Conservation (phyloP, 371 early-diverging fungal species). For the Modicella reniformis region DNA sequence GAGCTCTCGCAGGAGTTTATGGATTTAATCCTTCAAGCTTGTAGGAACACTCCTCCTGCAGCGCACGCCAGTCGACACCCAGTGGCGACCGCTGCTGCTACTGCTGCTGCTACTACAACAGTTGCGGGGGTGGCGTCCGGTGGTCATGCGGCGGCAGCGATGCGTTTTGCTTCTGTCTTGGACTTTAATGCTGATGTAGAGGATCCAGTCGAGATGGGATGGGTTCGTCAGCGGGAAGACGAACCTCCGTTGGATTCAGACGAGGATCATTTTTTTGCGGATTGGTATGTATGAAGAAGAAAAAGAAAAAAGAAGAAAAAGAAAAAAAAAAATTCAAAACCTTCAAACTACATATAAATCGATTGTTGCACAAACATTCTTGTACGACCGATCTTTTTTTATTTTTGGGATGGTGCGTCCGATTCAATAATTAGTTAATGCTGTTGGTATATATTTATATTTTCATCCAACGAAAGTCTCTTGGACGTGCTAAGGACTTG, state of each 20-base stretch:
- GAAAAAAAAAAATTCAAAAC: no score
- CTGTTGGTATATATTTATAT: no score
- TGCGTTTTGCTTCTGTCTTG: conserved; percentile 32
- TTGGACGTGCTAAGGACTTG: no score
- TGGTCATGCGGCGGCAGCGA: background rate
- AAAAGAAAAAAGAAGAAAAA: no score
- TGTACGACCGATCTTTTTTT: no score
- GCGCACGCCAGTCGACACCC: background rate
- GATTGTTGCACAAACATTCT: no score
- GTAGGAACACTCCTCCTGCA: conserved; percentile 27
- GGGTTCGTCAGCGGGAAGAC: conserved; percentile 51
- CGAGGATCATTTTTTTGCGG: conserved; percentile 54
- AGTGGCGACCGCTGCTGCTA: no score
- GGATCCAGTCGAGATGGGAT: conserved; percentile 54
- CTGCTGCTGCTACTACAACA: no score
- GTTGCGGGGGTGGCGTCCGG: background rate
- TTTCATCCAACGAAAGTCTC: no score
- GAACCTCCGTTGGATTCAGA: conserved; percentile 47
- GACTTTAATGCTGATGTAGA: conserved; percentile 40
- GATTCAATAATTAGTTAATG: no score
- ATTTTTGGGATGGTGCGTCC: no score
- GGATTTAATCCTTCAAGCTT: conserved; percentile 45
- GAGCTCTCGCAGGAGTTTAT: conserved; percentile 49
- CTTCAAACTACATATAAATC: no score
- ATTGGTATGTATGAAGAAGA: conserved; percentile 38